phyloP scores from a whole-genome alignment of 345 rosid genomes.

The Citrus trifoliata region DNA sequence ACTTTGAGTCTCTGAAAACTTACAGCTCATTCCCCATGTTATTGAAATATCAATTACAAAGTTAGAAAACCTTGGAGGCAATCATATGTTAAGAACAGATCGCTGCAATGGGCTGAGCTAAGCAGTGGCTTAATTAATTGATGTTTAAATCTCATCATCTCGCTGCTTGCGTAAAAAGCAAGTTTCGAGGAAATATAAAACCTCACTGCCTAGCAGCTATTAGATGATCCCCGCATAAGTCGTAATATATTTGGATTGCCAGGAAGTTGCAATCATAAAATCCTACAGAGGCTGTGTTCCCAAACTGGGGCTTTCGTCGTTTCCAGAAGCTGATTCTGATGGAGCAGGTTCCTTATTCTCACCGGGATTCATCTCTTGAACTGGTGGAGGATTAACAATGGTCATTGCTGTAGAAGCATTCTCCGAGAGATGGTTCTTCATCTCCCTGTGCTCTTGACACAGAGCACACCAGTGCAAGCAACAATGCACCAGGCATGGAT shows the following conservation, averaged over 20 bases:
- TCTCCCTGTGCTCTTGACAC: conserved; percentile 93
- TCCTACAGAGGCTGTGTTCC: conserved; percentile 56
- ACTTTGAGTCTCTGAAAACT: too few species aligned
- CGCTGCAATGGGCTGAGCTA: not conserved
- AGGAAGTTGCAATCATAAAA: not conserved
- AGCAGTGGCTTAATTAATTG: not conserved
- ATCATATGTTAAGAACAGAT: not conserved
- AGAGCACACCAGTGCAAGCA: conserved; percentile 91
- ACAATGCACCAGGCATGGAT: conserved; percentile 80
- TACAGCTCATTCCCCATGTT: too few species aligned
- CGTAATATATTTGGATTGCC: not conserved
- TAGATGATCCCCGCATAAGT: not conserved
- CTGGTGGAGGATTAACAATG: conserved; percentile 65
- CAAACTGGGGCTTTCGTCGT: conserved; percentile 34
- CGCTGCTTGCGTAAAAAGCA: not conserved
- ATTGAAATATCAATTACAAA: not conserved
- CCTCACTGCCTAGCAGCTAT: not conserved
- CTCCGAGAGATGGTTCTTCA: conserved; percentile 76
- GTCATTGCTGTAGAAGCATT: conserved; percentile 37
- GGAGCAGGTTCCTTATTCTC: conserved; percentile 28
- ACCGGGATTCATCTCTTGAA: conserved; percentile 64
- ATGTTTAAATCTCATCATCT: not conserved
- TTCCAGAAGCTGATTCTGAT: conserved; percentile 36
- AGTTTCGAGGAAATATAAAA: not conserved
- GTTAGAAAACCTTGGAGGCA: not conserved